These are phyloP conservation scores for Dryas alaskensis DNA, from an alignment of 306 rosid species.

Conservation along the genomic window DNA sequence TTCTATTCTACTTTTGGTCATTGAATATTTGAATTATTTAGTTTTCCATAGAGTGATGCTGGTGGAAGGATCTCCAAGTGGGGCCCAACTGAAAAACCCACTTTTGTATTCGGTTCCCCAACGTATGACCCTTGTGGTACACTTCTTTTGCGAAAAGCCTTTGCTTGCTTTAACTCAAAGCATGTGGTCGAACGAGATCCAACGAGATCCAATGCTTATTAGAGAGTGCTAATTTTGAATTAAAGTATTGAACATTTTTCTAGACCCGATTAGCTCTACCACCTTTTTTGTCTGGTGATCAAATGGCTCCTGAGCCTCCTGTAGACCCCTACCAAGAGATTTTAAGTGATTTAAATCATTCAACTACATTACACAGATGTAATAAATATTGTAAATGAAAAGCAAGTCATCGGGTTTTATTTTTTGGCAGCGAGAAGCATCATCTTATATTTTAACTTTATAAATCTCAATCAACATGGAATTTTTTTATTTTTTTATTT, in stretches of 20 bases:
- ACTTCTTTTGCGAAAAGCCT: conserved; percentile 41
- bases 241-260: conserved; percentile 35
- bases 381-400: too few species aligned
- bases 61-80: conserved; percentile 26
- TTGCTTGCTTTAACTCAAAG: conserved; percentile 66
- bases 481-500: too few species aligned
- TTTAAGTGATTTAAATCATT: neutral
- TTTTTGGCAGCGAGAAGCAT: too few species aligned
- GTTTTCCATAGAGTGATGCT: conserved; percentile 13
- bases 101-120: conserved; percentile 14
- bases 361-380: neutral
- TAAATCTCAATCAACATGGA: too few species aligned
- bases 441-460: too few species aligned
- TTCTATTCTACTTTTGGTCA: neutral
- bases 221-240: conserved; percentile 38
- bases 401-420: too few species aligned
- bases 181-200: neutral
- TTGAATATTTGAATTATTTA: neutral
- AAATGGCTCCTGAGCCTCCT: conserved; percentile 16
- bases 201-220: conserved; percentile 27
- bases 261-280: conserved; percentile 32
- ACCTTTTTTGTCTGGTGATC: conserved; percentile 24
- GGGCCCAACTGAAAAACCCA: conserved; percentile 1
- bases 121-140: conserved; percentile 37
- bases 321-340: neutral